A percentile compares a stretch with the other conserved stretches of the same genome.
Conservation (phyloP, 192 early-diverging fungal genomes). For the Coemansia sp. region DNA sequence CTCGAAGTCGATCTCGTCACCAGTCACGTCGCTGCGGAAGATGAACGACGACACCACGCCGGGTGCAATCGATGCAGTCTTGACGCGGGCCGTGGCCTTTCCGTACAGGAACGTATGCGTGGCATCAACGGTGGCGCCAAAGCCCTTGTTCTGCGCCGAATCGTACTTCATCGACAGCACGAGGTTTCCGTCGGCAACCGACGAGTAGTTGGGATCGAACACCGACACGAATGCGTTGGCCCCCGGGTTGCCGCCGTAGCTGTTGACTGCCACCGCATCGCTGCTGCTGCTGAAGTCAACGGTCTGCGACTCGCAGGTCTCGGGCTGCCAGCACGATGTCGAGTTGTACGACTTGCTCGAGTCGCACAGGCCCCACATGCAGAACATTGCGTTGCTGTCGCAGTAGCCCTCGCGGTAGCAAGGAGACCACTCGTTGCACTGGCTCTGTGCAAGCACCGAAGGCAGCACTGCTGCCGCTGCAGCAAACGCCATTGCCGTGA, state of each 20-base stretch:
- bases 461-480: conserved; percentile 22
- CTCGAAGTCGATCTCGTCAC: conserved; percentile 72
- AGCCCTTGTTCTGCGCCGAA: conserved; percentile 55
- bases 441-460: conserved; percentile 31
- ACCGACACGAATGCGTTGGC: conserved; percentile 54
- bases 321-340: conserved; percentile 46
- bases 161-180: conserved; percentile 42
- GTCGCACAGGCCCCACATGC: conserved; percentile 52
- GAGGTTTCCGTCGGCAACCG: conserved; percentile 22
- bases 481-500: conserved; percentile 13
- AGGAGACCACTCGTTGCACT: conserved; percentile 39
- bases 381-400: conserved; percentile 44
- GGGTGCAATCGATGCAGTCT: conserved; percentile 53
- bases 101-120: conserved; percentile 61
- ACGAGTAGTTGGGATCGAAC: conserved; percentile 41
- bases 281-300: conserved; percentile 35
- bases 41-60: conserved; percentile 66
- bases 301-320: conserved; percentile 32
- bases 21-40: conserved; percentile 47
- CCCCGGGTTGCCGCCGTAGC: conserved; percentile 30
- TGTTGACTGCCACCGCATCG: conserved; percentile 29
- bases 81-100: conserved; percentile 59
- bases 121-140: conserved; percentile 57
- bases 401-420: conserved; percentile 58
- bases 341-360: conserved; percentile 44